A percentile compares a stretch with the other conserved stretches of the same genome.
phyloP scores from a whole-genome alignment of 495 filamentous ascomycete genomes.

The Penicillium longicatenatum region DNA sequence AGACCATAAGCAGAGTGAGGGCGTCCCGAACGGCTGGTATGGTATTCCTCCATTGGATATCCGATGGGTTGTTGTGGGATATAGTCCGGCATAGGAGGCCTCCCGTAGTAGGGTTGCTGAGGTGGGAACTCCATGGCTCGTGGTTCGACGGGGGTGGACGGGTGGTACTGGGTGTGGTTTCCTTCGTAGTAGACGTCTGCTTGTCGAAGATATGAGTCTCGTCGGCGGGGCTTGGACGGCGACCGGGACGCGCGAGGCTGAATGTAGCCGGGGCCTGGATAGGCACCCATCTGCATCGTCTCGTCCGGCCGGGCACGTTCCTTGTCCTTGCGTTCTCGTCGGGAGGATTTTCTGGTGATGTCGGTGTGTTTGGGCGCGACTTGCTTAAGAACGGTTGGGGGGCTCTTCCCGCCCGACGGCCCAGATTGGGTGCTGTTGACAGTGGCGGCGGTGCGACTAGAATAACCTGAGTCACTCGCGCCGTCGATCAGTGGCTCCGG shows the following conservation, averaged over 20 bases:
- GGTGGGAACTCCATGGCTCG: constrained; percentile 33
- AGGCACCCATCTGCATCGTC: constrained; percentile 42
- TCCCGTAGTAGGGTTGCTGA: constrained; percentile 22
- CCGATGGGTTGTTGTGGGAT: constrained; percentile 29
- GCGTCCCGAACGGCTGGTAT: constrained; percentile 37
- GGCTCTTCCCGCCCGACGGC: constrained; percentile 46
- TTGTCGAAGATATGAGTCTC: constrained; percentile 34
- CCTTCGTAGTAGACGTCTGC: constrained; percentile 34
- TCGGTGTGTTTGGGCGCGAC: constrained; percentile 38
- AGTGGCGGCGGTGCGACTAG: constrained; percentile 62
- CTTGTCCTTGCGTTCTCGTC: constrained; percentile 39
- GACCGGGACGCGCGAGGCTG: constrained; percentile 33
- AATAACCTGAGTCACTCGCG: constrained; percentile 66
- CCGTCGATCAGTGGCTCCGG: constrained; percentile 45
- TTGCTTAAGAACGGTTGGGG: constrained; percentile 42
- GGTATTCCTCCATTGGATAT: constrained; percentile 26
- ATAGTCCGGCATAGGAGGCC: constrained; percentile 37
- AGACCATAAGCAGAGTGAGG: constrained; percentile 6
- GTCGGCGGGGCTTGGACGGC: constrained; percentile 39
- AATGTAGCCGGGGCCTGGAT: constrained; percentile 31
- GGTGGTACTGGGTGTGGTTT: constrained; percentile 31
- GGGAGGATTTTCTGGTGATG: constrained; percentile 34
- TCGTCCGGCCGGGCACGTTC: constrained; percentile 39
- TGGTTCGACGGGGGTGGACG: constrained; percentile 36
- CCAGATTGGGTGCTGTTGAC: constrained; percentile 57